Percentiles rank a stretch among this genome's conserved stretches.
Evolutionary conservation across 768 basidiomycete genomes (phyloP).

Genomic region (Floccularia luteovirens): DNA sequence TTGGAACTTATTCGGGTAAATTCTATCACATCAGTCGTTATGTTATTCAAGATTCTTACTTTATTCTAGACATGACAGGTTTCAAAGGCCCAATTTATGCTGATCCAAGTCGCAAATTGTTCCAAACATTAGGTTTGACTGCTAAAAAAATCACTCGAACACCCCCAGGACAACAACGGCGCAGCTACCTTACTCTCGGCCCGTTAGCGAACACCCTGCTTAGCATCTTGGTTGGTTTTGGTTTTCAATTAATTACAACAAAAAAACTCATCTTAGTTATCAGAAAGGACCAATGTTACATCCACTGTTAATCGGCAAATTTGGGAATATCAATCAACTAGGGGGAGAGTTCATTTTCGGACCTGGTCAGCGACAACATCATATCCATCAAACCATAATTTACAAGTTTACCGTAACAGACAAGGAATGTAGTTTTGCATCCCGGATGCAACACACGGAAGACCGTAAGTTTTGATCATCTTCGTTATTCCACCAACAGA

Average conservation of each 20-base stretch:
- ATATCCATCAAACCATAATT: neutral
- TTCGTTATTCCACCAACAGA: too few species aligned
- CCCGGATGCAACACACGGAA: slow-evolving; percentile 54
- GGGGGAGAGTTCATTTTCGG: slow-evolving; percentile 61
- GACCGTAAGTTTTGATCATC: slow-evolving; percentile 40
- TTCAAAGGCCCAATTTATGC: slow-evolving; percentile 50
- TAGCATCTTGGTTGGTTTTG: slow-evolving; percentile 36
- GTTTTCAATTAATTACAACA: neutral
- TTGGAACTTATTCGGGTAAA: slow-evolving; percentile 40
- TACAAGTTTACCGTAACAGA: too few species aligned
- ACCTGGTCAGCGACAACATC: slow-evolving; percentile 32
- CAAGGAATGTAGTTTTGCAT: slow-evolving; percentile 39
- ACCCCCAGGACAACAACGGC: slow-evolving; percentile 33
- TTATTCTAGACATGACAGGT: slow-evolving; percentile 30
- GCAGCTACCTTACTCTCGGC: slow-evolving; percentile 35
- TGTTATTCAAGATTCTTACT: neutral
- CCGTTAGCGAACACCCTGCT: slow-evolving; percentile 19
- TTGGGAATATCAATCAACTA: slow-evolving; percentile 53
- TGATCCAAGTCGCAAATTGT: slow-evolving; percentile 55
- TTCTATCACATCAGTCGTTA: neutral
- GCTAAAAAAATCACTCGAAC: slow-evolving; percentile 36
- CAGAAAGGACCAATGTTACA: slow-evolving; percentile 33
- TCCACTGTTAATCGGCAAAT: slow-evolving; percentile 44
- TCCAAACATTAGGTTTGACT: slow-evolving; percentile 54
- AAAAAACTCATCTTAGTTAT: neutral